These are phyloP conservation scores for Daldinia loculata DNA, from an alignment of 495 filamentous ascomycete genomes.

Conservation along the genomic window DNA sequence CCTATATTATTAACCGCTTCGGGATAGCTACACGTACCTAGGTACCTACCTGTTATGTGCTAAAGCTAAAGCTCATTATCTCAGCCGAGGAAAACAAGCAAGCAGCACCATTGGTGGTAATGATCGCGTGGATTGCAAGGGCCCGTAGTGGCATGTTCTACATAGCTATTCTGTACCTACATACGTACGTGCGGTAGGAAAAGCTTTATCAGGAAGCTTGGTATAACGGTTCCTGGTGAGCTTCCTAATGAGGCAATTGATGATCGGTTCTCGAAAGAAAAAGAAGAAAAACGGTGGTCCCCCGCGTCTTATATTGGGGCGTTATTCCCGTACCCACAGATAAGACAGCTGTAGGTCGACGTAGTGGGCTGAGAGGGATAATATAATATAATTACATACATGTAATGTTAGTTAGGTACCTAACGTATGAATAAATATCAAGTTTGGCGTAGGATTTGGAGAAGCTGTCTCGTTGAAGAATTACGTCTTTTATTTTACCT, in stretches of 20 bases:
- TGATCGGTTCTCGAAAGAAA: background rate
- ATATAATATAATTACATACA: background rate
- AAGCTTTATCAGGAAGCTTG: conserved; percentile 3
- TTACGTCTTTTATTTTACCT: background rate
- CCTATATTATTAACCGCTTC: too few relatives aligned
- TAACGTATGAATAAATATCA: background rate
- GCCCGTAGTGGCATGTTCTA: too few relatives aligned
- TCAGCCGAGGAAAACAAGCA: too few relatives aligned
- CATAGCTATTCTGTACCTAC: too few relatives aligned
- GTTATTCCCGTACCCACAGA: conserved; percentile 28
- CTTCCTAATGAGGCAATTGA: conserved; percentile 31
- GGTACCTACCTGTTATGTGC: too few relatives aligned
- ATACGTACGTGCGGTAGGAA: background rate
- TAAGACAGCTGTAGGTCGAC: conserved; percentile 8
- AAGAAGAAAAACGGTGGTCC: conserved; percentile 6
- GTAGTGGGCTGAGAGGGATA: background rate
- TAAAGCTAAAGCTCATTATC: too few relatives aligned
- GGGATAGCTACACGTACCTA: too few relatives aligned
- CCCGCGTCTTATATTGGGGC: conserved; percentile 7
- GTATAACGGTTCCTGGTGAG: conserved; percentile 23
- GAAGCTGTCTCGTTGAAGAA: background rate
- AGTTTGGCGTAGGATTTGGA: conserved; percentile 1
- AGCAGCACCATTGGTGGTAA: too few relatives aligned
- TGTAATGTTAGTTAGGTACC: background rate
- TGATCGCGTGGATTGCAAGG: too few relatives aligned